Evolutionary conservation across 805 yeast species (phyloP).

Genomic region (Barnettozyma sp.): DNA sequence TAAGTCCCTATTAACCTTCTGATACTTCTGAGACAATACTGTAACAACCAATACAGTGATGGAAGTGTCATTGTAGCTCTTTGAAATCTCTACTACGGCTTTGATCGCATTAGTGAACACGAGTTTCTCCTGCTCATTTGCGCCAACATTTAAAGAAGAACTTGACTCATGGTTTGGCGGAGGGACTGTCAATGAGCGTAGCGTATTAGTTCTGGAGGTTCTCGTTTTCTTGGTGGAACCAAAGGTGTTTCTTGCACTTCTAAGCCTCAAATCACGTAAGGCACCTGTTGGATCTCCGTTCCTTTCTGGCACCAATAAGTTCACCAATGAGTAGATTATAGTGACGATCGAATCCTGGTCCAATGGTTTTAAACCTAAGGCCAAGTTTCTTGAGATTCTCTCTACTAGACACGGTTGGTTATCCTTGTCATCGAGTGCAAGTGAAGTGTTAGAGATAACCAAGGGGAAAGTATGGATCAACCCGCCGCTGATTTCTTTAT

Average conservation of each 20-base stretch:
- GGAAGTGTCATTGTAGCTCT: slow-evolving; percentile 58
- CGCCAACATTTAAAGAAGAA: slow-evolving; percentile 4
- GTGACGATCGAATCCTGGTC: slow-evolving; percentile 81
- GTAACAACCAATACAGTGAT: slow-evolving; percentile 75
- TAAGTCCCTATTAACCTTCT: slow-evolving; percentile 40
- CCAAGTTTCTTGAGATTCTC: slow-evolving; percentile 50
- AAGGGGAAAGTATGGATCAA: slow-evolving; percentile 40
- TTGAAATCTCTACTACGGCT: slow-evolving; percentile 60
- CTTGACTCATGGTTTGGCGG: slow-evolving; percentile 5
- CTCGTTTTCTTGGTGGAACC: slow-evolving; percentile 12
- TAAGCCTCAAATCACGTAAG: slow-evolving; percentile 29
- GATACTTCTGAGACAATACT: slow-evolving; percentile 71
- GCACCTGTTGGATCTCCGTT: slow-evolving; percentile 32
- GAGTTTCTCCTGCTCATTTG: slow-evolving; percentile 13
- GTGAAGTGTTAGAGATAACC: slow-evolving; percentile 37
- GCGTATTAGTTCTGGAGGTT: slow-evolving; percentile 19
- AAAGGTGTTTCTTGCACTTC: slow-evolving; percentile 23
- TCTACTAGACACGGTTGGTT: too few relatives aligned
- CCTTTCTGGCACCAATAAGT: slow-evolving; percentile 54
- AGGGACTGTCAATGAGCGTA: slow-evolving; percentile 11
- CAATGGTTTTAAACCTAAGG: slow-evolving; percentile 57
- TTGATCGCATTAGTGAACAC: slow-evolving; percentile 61
- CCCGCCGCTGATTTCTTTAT: slow-evolving; percentile 27
- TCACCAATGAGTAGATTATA: slow-evolving; percentile 75
- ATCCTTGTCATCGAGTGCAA: slow-evolving; percentile 43